Conservation (phyloP, 1,139 yeast species). For the Candida glucosophila region DNA sequence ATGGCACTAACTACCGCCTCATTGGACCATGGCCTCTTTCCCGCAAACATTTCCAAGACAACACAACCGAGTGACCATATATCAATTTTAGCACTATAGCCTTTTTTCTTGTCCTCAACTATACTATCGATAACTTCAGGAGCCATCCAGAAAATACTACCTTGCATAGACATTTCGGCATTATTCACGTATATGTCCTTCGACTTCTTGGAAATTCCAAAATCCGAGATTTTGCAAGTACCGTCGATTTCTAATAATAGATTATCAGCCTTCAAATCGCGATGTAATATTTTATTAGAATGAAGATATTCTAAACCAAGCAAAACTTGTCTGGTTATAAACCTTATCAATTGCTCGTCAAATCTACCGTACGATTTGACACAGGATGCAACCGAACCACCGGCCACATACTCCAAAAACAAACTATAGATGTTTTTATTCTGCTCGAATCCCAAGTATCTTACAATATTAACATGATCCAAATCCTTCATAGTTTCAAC, state of each 20-base stretch:
- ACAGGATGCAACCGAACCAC: slow-evolving; percentile 91
- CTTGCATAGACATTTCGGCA: slow-evolving; percentile 97
- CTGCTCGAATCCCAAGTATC: slow-evolving; percentile 87
- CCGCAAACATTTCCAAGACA: slow-evolving; percentile 89
- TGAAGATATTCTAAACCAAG: slow-evolving; percentile 83
- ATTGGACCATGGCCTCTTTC: slow-evolving; percentile 77
- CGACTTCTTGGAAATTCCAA: slow-evolving; percentile 89
- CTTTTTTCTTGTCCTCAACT: slow-evolving; percentile 71
- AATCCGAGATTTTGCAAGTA: slow-evolving; percentile 90
- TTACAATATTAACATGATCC: slow-evolving; percentile 91
- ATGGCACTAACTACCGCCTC: slow-evolving; percentile 74
- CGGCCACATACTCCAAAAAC: slow-evolving; percentile 93
- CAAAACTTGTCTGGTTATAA: slow-evolving; percentile 71
- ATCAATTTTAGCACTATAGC: slow-evolving; percentile 93
- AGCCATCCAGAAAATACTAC: slow-evolving; percentile 99
- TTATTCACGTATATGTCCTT: slow-evolving; percentile 82
- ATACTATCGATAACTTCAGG: slow-evolving; percentile 91
- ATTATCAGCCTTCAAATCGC: slow-evolving; percentile 96
- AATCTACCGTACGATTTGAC: slow-evolving; percentile 78
- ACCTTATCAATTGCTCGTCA: slow-evolving; percentile 68
- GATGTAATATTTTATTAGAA: slow-evolving; percentile 77
- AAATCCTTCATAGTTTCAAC: slow-evolving; percentile 91
- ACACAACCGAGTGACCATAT: slow-evolving; percentile 95
- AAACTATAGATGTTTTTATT: slow-evolving; percentile 69
- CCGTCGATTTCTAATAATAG: slow-evolving; percentile 85